Evolutionary conservation across 352 stramenopile species (phyloP), one percentile per base, ranked within the genome.

Genomic region (Phytophthora syringae): DNA sequence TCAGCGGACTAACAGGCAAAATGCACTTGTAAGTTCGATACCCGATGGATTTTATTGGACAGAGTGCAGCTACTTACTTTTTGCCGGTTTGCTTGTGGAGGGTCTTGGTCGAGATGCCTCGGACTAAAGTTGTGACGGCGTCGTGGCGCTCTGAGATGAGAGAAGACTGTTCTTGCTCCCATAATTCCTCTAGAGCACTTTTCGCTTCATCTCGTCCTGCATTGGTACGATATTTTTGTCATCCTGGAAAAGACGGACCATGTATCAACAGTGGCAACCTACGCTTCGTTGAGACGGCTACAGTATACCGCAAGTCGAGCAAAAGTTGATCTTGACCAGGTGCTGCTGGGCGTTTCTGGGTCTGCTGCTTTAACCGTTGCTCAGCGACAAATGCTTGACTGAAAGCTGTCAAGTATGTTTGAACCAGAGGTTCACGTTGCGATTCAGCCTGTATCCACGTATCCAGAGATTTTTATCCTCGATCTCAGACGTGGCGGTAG

Each of bases 221-320:
- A 27, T n/a, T n/a, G n/a, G 9, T 32, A 32, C 5, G 9, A 32
- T 32, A 32, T 32, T 32, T 5, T 9, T 32, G 16, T 43, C 1
- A 43, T 12, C n/a, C 36, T 21, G 16, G 36, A 43, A 43, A 21
- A 21, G 18, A 5, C 15, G 36, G 7, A 7, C 3, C 1, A 7
- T 18, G 20, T 15, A 43, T 32, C 10, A 18, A 40, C 7, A 37
- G 7, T 11, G 1, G 15, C 20, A n/a, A 32, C 63, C 24, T 53
- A 85, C 76, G 60, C 47, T 88, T 84, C 21, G 60, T 53, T 30
- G 52, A 72, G 15, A 88, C 67, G 4, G 76, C 76, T 13, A 68
- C 28, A 16, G 36, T 65, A 21, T 84, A 62, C 3, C 79, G 68
- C 43, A 88, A 44, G 15, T 80, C 61, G 5, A 74, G 66, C 44